Evolutionary conservation across 2,329 filamentous ascomycete species (phyloP), one percentile per base, ranked within the genome.

Genomic region (Hymenoscyphus scutula): DNA sequence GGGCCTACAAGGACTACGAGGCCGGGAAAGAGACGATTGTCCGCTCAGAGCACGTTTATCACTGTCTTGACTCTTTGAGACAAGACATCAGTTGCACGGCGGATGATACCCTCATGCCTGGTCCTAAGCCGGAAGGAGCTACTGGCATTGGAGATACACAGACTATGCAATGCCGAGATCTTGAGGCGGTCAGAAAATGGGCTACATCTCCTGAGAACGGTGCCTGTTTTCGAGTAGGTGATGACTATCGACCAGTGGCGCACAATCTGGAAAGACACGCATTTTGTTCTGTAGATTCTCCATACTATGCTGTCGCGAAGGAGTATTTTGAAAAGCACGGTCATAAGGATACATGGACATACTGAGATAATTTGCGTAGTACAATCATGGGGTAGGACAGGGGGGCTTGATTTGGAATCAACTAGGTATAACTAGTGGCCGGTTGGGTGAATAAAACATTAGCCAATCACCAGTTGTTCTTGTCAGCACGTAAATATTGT

Each of bases 271-370:
- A 54, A 30, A 54, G 15, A 27, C 27, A 54, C 17, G 5, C 11
- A 54, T 54, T 29, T 54, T 54, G 53, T 30, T 10, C 53, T 15
- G 53, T 54, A 19, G 53, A 54, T 27, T 54, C 53, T 54, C 53
- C 53, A 13, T 54, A 54, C 53, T 54, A 54, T 29, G 19, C 8
- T 29, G 53, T 54, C 15, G 27, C 27, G 53, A 54, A 54, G 27
- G 19, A 30, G 27, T 54, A 54, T 54, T 54, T 54, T 54, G 53
- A 54, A 10, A 54, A 54, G 53, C 53, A 54, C 27, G 53, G 53
- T 7, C 53, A 54, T 27, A 54, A 30, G 27, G 3, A 30, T 1
- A 23, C 27, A 29, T 54, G 25, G 13, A 25, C 13, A 54, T 15
- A 23, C 17, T 27, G 27, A 54, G 27, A 19, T 13, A 30, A 15